Base-by-base conservation (phyloP, 73 alveolate genomes). In the Paramecium pentaurelia region DNA sequence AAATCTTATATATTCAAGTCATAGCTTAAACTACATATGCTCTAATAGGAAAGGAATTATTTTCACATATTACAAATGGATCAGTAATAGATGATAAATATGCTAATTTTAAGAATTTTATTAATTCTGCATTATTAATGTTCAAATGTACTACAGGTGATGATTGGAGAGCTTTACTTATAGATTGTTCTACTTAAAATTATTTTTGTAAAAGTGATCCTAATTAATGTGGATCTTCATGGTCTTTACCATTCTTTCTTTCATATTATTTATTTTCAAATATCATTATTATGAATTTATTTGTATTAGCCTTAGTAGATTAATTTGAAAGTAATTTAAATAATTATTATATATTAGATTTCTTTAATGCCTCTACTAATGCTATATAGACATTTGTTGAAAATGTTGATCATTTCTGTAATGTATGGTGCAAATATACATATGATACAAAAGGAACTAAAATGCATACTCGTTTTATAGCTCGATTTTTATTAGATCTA, bases 401-500 rank as follows among this genome's bases (percentile, higher is more conserved):
- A 32, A 80, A 80, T 44, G 27, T 80, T 8, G 91, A 80, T 80
- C 91, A 80, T 27, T 80, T 80, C 32, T 80, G 91, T 47, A 80
- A 80, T 80, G 91, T 80, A 4, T 80, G 91, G 91, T 80, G 91
- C 1, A 80, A 80, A 80, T 80, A 80, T 34, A 45, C 91, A 8
- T 42, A 45, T 42, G 71, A 80, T 9, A 42, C 71, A 8, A 80
- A 12, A 49, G 91, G 91, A 18, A 47, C 45, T 12, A 80, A 80
- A 36, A 80, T 80, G 91, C 91, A 80, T 36, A 80, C 91, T 9
- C 47, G 91, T 10, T 80, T 80, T 47, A 80, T 80, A 22, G 91
- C 77, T 0, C 49, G 91, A 20, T 80, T 80, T 47, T 44, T 80
- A 7, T 27, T 80, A 47, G 91, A 80, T 47, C 6, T 80, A 12